Percentiles rank a stretch among this genome's conserved stretches.
Conservation (phyloP, 441 rosid genomes). For the Gossypium lobatum region DNA sequence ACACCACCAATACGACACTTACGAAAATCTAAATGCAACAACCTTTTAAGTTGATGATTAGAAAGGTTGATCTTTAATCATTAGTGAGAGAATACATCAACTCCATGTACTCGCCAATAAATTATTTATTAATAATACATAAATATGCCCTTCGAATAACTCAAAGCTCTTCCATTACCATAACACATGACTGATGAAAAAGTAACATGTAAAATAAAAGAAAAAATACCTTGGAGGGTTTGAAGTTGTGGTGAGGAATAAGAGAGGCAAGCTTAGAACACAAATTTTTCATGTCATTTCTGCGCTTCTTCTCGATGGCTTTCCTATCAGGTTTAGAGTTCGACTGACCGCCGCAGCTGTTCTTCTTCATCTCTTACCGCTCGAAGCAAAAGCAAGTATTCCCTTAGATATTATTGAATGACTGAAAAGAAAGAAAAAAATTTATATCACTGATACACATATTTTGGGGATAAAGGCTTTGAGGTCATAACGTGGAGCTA, state of each 20-base stretch:
- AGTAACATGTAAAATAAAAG: not conserved
- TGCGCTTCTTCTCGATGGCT: slow-evolving; percentile 46
- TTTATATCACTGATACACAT: not conserved
- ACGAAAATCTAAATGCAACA: not conserved
- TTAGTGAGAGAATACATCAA: not conserved
- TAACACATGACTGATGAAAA: not conserved
- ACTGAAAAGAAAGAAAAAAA: not conserved
- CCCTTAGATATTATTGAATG: not conserved
- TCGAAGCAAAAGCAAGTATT: not conserved
- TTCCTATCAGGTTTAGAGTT: slow-evolving; percentile 40
- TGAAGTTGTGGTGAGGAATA: slow-evolving; percentile 28
- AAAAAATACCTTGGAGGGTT: slow-evolving; percentile 34
- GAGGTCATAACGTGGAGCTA: not conserved
- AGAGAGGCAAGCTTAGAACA: slow-evolving; percentile 51
- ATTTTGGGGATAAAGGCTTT: not conserved
- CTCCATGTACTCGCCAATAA: not conserved
- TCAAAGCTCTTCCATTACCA: not conserved
- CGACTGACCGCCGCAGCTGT: slow-evolving; percentile 6
- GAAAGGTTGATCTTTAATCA: not conserved
- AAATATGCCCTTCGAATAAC: not conserved
- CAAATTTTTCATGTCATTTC: slow-evolving; percentile 47
- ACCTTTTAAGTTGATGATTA: not conserved
- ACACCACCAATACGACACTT: no score
- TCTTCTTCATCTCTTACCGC: slow-evolving; percentile 20
- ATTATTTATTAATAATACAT: not conserved